A percentile compares a stretch with the other conserved stretches of the same genome.
phyloP scores from a whole-genome alignment of 371 early-diverging fungal species.

The Dinochytrium kinnereticum region DNA sequence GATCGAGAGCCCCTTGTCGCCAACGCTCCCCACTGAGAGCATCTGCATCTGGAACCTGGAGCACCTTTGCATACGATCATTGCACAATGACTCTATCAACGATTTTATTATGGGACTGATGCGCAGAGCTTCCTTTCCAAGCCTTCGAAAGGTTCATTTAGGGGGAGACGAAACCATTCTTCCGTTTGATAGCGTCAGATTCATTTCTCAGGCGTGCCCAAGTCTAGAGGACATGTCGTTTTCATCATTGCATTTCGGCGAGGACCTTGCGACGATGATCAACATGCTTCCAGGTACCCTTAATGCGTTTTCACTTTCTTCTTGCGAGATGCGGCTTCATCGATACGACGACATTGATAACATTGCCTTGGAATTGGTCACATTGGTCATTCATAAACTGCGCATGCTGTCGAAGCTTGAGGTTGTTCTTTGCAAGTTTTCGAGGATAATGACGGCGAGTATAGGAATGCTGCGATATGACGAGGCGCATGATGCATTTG shows the following conservation, averaged over 20 bases:
- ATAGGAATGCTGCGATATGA: neutral
- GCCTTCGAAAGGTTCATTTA: neutral
- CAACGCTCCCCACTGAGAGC: neutral
- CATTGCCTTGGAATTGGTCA: neutral
- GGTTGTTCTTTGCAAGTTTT: neutral
- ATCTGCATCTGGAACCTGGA: conserved; percentile 4
- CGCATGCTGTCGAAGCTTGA: neutral
- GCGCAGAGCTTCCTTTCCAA: neutral
- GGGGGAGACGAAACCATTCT: conserved; percentile 3
- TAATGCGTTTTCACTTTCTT: neutral
- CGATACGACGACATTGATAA: neutral
- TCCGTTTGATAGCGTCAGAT: neutral
- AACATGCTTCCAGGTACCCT: neutral
- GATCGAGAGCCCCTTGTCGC: neutral
- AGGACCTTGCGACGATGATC: neutral
- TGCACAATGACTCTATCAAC: neutral
- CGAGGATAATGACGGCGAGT: neutral
- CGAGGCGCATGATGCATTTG: neutral
- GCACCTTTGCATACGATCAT: neutral
- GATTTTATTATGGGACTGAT: neutral
- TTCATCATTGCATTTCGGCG: neutral
- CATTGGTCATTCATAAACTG: neutral
- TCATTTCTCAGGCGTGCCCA: neutral
- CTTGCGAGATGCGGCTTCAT: neutral
- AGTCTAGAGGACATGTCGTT: neutral